A percentile compares a stretch with the other conserved stretches of the same genome.
Conservation (phyloP, 768 basidiomycete species). For the Clathrus columnatus region DNA sequence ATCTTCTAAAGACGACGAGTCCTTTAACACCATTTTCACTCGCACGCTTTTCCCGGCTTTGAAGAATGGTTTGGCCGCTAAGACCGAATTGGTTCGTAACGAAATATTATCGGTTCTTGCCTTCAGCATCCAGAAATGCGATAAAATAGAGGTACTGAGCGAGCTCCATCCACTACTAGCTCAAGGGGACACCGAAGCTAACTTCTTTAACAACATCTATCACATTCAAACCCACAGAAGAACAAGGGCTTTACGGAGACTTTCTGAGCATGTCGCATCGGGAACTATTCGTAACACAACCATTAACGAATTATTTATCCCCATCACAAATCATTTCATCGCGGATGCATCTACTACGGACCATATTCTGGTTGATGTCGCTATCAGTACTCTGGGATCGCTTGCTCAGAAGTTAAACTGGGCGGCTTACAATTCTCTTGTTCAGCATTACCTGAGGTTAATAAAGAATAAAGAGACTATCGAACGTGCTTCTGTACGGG, state of each 20-base stretch:
- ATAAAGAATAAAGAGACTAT: conserved; percentile 53
- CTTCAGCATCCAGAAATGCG: conserved; percentile 59
- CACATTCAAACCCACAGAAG: conserved; percentile 92
- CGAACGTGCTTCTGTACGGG: conserved; percentile 76
- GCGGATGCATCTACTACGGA: conserved; percentile 42
- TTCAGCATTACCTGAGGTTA: conserved; percentile 73
- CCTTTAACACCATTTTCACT: conserved; percentile 43
- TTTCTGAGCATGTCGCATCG: conserved; percentile 67
- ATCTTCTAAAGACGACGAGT: conserved; percentile 25
- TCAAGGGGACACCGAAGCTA: conserved; percentile 86
- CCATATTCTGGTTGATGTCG: conserved; percentile 86
- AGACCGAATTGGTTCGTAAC: conserved; percentile 76
- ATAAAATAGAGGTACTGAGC: conserved; percentile 47
- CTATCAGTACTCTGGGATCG: conserved; percentile 68
- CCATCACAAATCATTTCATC: conserved; percentile 78
- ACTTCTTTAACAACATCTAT: conserved; percentile 92
- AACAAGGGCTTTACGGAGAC: conserved; percentile 74
- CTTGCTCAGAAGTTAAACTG: conserved; percentile 73
- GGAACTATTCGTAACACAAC: conserved; percentile 59
- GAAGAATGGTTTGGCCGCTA: conserved; percentile 70
- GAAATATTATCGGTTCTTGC: conserved; percentile 77
- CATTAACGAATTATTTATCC: conserved; percentile 76
- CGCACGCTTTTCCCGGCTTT: conserved; percentile 67
- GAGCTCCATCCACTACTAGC: conserved; percentile 81
- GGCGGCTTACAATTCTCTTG: conserved; percentile 72